A percentile compares a stretch with the other conserved stretches of the same genome.
Evolutionary conservation across 2,329 filamentous ascomycete genomes (phyloP).

Genomic region (Xylaria sp.): DNA sequence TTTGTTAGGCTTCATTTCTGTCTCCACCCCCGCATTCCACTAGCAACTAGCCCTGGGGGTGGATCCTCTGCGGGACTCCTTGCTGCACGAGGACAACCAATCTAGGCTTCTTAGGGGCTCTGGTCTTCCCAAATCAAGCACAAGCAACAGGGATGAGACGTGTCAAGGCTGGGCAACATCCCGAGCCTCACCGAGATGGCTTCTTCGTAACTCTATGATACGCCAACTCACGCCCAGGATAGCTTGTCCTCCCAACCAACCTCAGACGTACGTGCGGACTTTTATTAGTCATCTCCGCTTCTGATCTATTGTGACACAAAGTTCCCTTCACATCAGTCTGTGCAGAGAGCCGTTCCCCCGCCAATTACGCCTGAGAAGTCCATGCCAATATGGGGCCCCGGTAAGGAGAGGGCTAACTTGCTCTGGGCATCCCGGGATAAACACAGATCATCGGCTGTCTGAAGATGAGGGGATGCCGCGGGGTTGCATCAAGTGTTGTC

Average conservation of each 20-base stretch:
- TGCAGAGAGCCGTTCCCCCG: background rate
- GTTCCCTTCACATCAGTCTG: slow-evolving; percentile 2
- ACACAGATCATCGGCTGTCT: slow-evolving; percentile 24
- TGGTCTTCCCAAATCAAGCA: slow-evolving; percentile 16
- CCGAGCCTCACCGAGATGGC: slow-evolving; percentile 46
- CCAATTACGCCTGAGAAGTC: slow-evolving; percentile 7
- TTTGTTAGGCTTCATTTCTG: slow-evolving; percentile 36
- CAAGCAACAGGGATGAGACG: slow-evolving; percentile 35
- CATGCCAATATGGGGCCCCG: background rate
- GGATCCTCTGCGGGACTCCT: slow-evolving; percentile 3
- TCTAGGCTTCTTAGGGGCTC: slow-evolving; percentile 20
- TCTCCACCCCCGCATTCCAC: slow-evolving; percentile 47
- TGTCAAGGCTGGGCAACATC: slow-evolving; percentile 43
- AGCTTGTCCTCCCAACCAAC: background rate
- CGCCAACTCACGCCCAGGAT: background rate
- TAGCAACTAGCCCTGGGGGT: slow-evolving; percentile 20
- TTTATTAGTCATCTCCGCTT: background rate
- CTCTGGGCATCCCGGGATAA: slow-evolving; percentile 31
- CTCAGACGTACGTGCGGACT: background rate
- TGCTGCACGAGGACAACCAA: slow-evolving; percentile 37
- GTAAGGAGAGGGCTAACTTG: background rate
- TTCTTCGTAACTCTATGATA: slow-evolving; percentile 8
- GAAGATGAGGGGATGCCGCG: slow-evolving; percentile 32
- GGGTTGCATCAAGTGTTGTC: slow-evolving; percentile 44
- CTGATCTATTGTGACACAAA: background rate